These are phyloP conservation scores for Medicago arabica DNA, from an alignment of 306 rosid genomes.

Conservation along the genomic window DNA sequence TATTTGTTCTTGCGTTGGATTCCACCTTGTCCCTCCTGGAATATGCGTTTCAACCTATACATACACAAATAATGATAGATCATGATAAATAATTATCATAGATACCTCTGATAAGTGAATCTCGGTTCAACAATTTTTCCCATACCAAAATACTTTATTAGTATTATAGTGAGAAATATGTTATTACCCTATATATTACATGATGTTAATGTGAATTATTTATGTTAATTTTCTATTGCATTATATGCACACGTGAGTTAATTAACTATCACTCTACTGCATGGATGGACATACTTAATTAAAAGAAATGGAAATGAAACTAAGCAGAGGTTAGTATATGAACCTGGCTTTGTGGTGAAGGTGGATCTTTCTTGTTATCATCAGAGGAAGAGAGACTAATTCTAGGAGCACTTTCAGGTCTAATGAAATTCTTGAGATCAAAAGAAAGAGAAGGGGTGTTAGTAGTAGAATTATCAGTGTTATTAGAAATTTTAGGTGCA, in stretches of 20 bases:
- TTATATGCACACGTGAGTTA: neutral
- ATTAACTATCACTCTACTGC: neutral
- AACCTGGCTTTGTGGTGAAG: conserved; percentile 53
- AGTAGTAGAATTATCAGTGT: neutral
- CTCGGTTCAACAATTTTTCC: neutral
- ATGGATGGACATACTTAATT: neutral
- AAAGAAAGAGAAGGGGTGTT: conserved; percentile 48
- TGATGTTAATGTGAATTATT: no score
- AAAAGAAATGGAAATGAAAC: neutral
- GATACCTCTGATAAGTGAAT: neutral
- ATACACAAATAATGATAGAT: neutral
- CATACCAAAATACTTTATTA: neutral
- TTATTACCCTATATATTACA: neutral
- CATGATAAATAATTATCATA: neutral
- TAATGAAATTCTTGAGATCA: conserved; percentile 86
- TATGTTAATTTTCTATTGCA: neutral
- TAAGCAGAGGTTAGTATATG: conserved; percentile 14
- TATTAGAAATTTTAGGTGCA: conserved; percentile 67
- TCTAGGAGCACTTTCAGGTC: conserved; percentile 70
- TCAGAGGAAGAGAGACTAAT: conserved; percentile 48
- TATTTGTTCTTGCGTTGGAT: conserved; percentile 96
- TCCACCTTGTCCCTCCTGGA: conserved; percentile 96
- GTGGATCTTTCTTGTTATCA: conserved; percentile 53
- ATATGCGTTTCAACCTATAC: conserved; percentile 65
- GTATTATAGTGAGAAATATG: neutral